phyloP scores from a whole-genome alignment of 2,329 filamentous ascomycete species.

The Exophiala aquamarina region DNA sequence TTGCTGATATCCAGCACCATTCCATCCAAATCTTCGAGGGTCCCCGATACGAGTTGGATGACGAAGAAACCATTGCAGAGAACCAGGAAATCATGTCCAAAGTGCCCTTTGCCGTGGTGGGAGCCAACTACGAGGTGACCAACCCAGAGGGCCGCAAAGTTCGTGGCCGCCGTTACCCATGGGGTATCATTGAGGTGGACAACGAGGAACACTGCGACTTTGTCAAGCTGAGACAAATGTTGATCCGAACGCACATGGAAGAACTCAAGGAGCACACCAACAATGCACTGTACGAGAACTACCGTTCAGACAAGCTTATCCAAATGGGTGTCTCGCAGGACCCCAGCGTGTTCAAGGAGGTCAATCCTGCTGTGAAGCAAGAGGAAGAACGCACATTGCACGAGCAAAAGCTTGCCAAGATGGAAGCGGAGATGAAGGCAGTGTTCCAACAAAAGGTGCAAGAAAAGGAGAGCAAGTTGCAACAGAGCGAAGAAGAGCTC shows the following conservation, averaged over 20 bases:
- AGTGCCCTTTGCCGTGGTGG: constrained; percentile 96
- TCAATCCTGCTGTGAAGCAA: constrained; percentile 99
- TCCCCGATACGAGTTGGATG: constrained; percentile 95
- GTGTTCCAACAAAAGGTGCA: constrained; percentile 99
- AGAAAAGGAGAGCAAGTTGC: constrained; percentile 99
- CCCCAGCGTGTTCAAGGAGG: constrained; percentile 99
- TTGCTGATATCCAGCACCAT: constrained; percentile 95
- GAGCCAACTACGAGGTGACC: constrained; percentile 91
- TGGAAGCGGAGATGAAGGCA: constrained; percentile 99
- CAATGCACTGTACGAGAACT: constrained; percentile 98
- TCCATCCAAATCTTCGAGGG: constrained; percentile 99
- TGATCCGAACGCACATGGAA: constrained; percentile 99
- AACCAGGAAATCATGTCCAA: constrained; percentile 99
- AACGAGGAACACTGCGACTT: constrained; percentile 99
- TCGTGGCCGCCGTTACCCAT: constrained; percentile 92
- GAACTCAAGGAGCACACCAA: constrained; percentile 99
- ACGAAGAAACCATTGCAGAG: constrained; percentile 99
- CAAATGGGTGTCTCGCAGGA: constrained; percentile 98
- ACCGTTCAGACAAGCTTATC: constrained; percentile 98
- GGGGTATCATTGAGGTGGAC: constrained; percentile 98
- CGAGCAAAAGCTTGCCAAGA: constrained; percentile 99
- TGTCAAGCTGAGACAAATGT: constrained; percentile 99
- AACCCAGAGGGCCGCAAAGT: constrained; percentile 92
- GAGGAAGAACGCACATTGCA: constrained; percentile 97
- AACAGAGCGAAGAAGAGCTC: constrained; percentile 98